Conservation (phyloP, 331 rosid species). For the Cydonia oblonga region DNA sequence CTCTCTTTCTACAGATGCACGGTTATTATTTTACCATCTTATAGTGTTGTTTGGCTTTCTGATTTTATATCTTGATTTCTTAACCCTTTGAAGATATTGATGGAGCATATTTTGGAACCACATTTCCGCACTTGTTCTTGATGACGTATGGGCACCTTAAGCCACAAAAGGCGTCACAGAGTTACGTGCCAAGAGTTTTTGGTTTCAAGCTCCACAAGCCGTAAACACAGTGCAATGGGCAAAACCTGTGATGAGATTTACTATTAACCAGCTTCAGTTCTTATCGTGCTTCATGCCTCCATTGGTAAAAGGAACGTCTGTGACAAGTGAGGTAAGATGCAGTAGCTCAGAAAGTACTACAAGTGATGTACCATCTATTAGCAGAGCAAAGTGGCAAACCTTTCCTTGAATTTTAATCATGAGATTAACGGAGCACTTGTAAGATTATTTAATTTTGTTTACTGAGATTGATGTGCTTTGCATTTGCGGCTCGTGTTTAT, state of each 20-base stretch:
- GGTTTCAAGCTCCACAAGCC: constrained; percentile 68
- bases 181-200: constrained; percentile 56
- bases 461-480: constrained; percentile 12
- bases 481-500: constrained; percentile 9
- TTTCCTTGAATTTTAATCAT: constrained; percentile 17
- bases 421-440: constrained; percentile 26
- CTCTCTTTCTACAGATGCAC: neutral
- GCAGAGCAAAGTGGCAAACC: neutral
- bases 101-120: constrained; percentile 74
- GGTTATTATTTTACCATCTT: neutral
- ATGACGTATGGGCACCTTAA: constrained; percentile 62
- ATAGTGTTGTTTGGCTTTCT: neutral
- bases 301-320: neutral
- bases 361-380: constrained; percentile 14
- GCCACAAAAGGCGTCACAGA: constrained; percentile 52
- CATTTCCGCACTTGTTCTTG: constrained; percentile 61
- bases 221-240: constrained; percentile 9
- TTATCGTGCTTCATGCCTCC: constrained; percentile 9
- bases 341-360: constrained; percentile 3
- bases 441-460: constrained; percentile 4
- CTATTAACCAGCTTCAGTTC: constrained; percentile 1
- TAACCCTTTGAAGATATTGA: constrained; percentile 43
- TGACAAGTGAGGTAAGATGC: constrained; percentile 13
- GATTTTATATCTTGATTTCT: constrained; percentile 11
- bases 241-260: constrained; percentile 6